phyloP scores from a whole-genome alignment of 2,329 filamentous ascomycete genomes.

The Aspergillus sp. region DNA sequence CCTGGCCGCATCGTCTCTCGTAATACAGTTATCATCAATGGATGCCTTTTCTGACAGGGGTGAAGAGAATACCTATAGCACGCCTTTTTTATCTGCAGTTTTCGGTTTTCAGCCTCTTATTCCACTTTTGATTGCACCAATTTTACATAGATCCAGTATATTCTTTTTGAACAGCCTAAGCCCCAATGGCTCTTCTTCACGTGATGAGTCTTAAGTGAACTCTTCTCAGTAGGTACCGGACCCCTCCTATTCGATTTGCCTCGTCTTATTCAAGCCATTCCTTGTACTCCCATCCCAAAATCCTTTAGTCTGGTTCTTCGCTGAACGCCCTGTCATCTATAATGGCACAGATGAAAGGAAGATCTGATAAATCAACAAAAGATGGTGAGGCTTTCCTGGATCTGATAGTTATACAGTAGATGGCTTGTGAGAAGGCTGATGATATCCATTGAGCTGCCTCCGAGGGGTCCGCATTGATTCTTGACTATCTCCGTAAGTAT shows the following conservation, averaged over 20 bases:
- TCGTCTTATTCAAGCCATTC: too few species aligned
- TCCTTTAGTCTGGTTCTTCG: background rate
- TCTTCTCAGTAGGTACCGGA: background rate
- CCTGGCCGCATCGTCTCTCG: background rate
- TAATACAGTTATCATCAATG: background rate
- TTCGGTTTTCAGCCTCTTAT: background rate
- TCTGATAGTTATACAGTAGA: background rate
- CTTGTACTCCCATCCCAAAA: background rate
- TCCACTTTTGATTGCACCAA: background rate
- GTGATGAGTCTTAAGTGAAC: background rate
- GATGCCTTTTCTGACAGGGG: conserved; percentile 1
- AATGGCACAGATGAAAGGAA: conserved; percentile 44
- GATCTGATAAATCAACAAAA: conserved; percentile 30
- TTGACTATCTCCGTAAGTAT: conserved; percentile 52
- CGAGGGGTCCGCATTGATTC: conserved; percentile 45
- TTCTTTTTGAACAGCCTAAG: background rate
- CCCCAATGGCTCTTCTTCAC: background rate
- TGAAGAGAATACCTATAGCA: conserved; percentile 2
- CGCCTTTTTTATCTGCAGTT: background rate
- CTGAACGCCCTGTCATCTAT: background rate
- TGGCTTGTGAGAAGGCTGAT: conserved; percentile 3
- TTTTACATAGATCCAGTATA: conserved; percentile 2
- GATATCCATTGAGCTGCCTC: conserved; percentile 6
- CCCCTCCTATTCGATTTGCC: too few species aligned
- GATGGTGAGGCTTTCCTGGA: conserved; percentile 28